Evolutionary conservation across 1,284 basidiomycete genomes (phyloP).

Genomic region (Malassezia cuniculi): DNA sequence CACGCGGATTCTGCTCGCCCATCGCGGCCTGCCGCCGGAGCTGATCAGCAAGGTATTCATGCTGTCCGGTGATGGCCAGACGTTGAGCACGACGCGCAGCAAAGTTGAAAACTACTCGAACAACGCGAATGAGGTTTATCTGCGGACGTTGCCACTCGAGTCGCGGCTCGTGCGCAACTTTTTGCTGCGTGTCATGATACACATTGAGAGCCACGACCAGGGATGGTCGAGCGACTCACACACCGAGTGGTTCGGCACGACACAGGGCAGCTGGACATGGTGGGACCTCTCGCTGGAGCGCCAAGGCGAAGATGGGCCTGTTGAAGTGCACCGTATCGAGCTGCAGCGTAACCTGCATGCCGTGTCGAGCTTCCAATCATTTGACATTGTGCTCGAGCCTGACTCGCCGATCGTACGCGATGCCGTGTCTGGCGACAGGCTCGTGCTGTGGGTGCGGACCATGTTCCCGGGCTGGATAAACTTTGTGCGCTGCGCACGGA

Average conservation of each 20-base stretch:
- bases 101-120: slow-evolving; percentile 1
- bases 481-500: slow-evolving; percentile 7
- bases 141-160: slow-evolving; percentile 4
- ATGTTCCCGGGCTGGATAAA: slow-evolving; percentile 10
- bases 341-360: slow-evolving; percentile 12
- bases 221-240: slow-evolving; percentile 12
- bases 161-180: slow-evolving; percentile 2
- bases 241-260: slow-evolving; percentile 11
- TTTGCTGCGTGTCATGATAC: slow-evolving; percentile 1
- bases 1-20: slow-evolving; percentile 1
- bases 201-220: slow-evolving; percentile 14
- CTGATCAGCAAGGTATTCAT: slow-evolving; percentile 1
- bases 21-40: slow-evolving; percentile 5
- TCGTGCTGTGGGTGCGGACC: slow-evolving; percentile 9
- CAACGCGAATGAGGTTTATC: slow-evolving; percentile 8
- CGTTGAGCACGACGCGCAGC: slow-evolving; percentile 2
- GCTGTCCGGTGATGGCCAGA: slow-evolving; percentile 2
- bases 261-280: slow-evolving; percentile 14
- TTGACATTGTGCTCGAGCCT: neutral
- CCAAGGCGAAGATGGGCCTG: neutral
- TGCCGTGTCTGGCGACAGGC: slow-evolving; percentile 2
- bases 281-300: slow-evolving; percentile 12
- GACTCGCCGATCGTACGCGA: slow-evolving; percentile 1
- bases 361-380: slow-evolving; percentile 1
- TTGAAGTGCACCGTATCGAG: slow-evolving; percentile 6